Evolutionary conservation across 768 basidiomycete genomes (phyloP), one percentile per base, ranked within the genome.

Genomic region (Neoboletus subvelutipes): DNA sequence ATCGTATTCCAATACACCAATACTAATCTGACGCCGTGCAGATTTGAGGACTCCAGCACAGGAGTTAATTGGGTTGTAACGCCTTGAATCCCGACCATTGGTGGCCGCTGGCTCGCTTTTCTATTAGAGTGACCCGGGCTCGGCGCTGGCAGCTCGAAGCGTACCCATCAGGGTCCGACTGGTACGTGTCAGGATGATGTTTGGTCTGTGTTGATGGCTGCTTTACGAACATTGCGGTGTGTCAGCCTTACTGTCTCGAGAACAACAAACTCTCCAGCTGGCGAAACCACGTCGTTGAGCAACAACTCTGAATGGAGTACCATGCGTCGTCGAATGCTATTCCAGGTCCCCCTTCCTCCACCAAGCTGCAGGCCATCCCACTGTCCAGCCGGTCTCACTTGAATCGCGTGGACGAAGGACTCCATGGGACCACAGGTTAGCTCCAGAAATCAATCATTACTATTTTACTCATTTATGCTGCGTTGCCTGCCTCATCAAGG

Each of bases 401-500:
- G 31, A 60, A 34, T 40, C 59, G 56, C 6, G 55, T 45, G 47
- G 63, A 57, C 28, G 61, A 67, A 57, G 67, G 60, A 11, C 66
- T 71, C 1, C 52, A 52, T 50, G 70, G 68, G 15, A 52, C 59
- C 26, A 33, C 48, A 36, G 69, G 69, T 68, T 18, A 46, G 62
- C 55, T 39, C 47, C 33, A 6, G 41, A 45, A 22, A 31, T 37
- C 22, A 20, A 24, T 28, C n/a, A 33, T 31, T 3, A 9, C 12
- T 15, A 1, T 20, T 24, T 22, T 18, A 34, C 54, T 55, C 41
- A 65, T 40, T 33, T 34, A 45, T 50, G 6, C 48, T 29, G 47
- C 50, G 22, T 51, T 26, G 33, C 37, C 47, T 36, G n/a, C 36
- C n/a, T 56, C 37, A 29, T 47, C 28, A 58, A 86, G 85, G 84